Conservation (phyloP, 352 stramenopile genomes). For the Pythium biforme region DNA sequence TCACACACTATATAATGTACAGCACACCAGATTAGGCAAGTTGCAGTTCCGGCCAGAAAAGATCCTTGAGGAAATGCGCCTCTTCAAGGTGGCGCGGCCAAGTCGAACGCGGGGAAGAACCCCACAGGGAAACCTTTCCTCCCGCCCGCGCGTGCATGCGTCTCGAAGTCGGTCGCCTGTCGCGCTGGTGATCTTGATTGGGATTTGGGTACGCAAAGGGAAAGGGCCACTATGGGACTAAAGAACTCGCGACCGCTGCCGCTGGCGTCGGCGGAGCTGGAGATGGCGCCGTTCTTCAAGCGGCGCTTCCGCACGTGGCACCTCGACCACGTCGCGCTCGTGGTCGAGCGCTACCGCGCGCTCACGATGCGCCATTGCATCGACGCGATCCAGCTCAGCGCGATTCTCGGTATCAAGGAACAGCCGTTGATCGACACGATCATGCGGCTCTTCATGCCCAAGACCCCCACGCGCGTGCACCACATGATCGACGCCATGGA, state of each 20-base stretch:
- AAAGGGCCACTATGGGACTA: conserved; percentile 42
- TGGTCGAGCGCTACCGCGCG: conserved; percentile 47
- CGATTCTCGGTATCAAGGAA: conserved; percentile 53
- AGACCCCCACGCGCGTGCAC: conserved; percentile 53
- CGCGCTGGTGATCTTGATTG: no score
- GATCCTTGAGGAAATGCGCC: no score
- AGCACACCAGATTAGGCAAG: no score
- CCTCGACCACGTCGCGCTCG: conserved; percentile 50
- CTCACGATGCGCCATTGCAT: conserved; percentile 61
- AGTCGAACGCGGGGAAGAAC: no score
- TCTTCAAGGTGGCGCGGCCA: no score
- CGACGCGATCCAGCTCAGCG: conserved; percentile 49
- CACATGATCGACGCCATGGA: conserved; percentile 75
- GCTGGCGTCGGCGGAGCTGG: conserved; percentile 40
- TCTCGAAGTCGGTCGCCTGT: no score
- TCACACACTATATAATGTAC: no score
- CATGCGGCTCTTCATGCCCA: conserved; percentile 52
- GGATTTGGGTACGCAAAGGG: no score
- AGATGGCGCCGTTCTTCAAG: conserved; percentile 48
- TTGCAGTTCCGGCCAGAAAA: no score
- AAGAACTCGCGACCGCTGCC: conserved; percentile 56
- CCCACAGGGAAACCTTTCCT: no score
- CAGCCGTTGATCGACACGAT: conserved; percentile 44
- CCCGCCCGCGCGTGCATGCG: no score
- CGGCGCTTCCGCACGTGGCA: conserved; percentile 57